phyloP scores from a whole-genome alignment of 202 grass and related monocot genomes.

The Hordeum pubiflorum region DNA sequence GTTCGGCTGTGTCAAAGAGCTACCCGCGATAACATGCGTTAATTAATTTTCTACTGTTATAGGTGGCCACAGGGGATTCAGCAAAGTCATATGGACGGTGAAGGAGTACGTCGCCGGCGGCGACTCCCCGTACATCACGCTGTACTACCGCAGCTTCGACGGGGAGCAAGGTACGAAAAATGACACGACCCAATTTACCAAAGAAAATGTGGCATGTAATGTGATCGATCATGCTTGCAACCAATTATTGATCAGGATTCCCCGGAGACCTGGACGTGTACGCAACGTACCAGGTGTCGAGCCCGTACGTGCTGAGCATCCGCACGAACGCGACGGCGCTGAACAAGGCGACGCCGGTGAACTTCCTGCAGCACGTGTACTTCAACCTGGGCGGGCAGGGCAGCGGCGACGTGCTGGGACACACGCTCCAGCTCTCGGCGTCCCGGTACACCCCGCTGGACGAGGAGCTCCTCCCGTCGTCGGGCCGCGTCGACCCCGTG shows the following conservation, averaged over 20 bases:
- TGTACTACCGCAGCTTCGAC: conserved; percentile 80
- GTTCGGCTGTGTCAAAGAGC: not conserved
- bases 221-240: not conserved
- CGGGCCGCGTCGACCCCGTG: conserved; percentile 42
- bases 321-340: conserved; percentile 50
- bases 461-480: conserved; percentile 62
- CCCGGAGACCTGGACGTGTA: conserved; percentile 63
- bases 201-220: not conserved
- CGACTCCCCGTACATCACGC: conserved; percentile 58
- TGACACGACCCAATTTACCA: not conserved
- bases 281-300: conserved; percentile 64
- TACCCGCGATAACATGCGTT: not conserved
- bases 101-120: conserved; percentile 53
- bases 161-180: conserved; percentile 50
- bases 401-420: conserved; percentile 53
- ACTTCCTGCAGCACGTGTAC: conserved; percentile 71
- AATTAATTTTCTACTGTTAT: not conserved
- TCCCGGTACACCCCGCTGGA: conserved; percentile 49
- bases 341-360: conserved; percentile 73
- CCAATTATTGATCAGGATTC: conserved; percentile 26
- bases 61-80: conserved; percentile 83
- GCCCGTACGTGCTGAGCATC: conserved; percentile 39
- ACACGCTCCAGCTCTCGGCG: conserved; percentile 59
- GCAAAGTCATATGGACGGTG: conserved; percentile 65
- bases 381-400: conserved; percentile 64